Base-by-base conservation (phyloP, 163 green algal species). In the Coccomyxa subellipsoidea region DNA sequence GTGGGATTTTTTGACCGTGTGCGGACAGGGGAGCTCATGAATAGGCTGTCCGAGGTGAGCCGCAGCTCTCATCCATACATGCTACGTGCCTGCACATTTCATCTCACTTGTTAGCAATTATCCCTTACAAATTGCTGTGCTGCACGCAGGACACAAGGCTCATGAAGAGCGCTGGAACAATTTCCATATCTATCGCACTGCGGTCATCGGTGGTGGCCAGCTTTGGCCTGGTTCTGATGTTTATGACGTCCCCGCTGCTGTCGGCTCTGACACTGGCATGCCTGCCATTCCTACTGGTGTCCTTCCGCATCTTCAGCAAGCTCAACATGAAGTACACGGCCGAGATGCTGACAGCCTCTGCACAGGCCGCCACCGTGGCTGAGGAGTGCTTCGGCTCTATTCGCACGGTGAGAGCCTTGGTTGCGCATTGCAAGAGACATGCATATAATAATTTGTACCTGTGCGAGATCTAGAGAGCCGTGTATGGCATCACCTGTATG, bases 121-220 rank as follows among this genome's bases (percentile, higher is more conserved):
- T n/a, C n/a, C n/a, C n/a, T n/a, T 37, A 34, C n/a, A 34, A 31
- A 10, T 72, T 59, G 0, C 3, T 79, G 35, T 36, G 2, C 29
- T 32, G n/a, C 38, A 27, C 79, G 73, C 81, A 92, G 77, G 88
- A 93, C 80, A 90, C 84, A 0, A 77, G 85, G 1, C 83, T 89
- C 21, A 88, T 93, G 80, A 92, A 92, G 77, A 83, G 83, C 25
- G 88, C 84, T 4, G 90, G 87, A 15, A 93, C 88, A 9, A 88
- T 86, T 37, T 88, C 80, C 77, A 87, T 92, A 39, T 86, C 75
- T 35, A 69, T 83, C 6, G 87, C 84, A 21, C 72, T 90, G 69
- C 78, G 84, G 15, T 77, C 54, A 53, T 54, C 77, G 4, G 78
- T 84, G 0, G 87, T 90, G 21, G 78, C 82, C 25, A 78, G 79